Base-by-base conservation (phyloP, 2,329 filamentous ascomycete genomes). In the Neofusicoccum sp. region DNA sequence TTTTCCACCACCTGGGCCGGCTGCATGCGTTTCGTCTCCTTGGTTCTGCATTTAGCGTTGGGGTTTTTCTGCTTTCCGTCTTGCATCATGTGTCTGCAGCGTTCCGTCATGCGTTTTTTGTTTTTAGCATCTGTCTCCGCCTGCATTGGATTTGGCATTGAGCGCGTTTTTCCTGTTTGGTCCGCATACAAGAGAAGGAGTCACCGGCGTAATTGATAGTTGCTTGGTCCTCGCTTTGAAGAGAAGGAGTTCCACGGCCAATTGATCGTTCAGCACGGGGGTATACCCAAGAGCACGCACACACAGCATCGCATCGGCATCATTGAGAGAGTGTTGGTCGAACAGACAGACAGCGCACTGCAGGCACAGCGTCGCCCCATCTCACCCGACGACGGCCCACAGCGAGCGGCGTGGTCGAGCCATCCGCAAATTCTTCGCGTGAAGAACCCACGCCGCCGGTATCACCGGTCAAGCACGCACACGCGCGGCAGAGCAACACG, bases 141-240 rank as follows among this genome's bases (percentile, higher is more conserved):
- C 30, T 31, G 36, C 45, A 11, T 24, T 47, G 30, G 44, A n/a
- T 33, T 33, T 16, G 45, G 30, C 45, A 20, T 12, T 11, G 8
- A 44, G 41, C 41, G 41, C 9, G 24, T 44, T 7, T 44, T 26
- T 24, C 12, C 16, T 2, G 20, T 26, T 24, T 44, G 9, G 45
- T 12, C n/a, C 30, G 45, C 45, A 48, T 48, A 20, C 28, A 33
- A 16, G 28, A 26, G 20, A 28, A n/a, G 43, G 45, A 33, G 45
- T 48, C 45, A 33, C n/a, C 20, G 45, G 45, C 45, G 45, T 48
- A 48, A 33, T 33, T 48, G 28, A 48, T 48, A 48, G 36, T 43
- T 56, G 20, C 47, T 49, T 49, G 43, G 43, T 28, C 11, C 24
- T 45, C 43, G 43, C 24, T 45, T 26, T 47, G 43, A 24, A 47